Conservation (phyloP, 1,284 basidiomycete genomes). For the Ganoderma sp. region DNA sequence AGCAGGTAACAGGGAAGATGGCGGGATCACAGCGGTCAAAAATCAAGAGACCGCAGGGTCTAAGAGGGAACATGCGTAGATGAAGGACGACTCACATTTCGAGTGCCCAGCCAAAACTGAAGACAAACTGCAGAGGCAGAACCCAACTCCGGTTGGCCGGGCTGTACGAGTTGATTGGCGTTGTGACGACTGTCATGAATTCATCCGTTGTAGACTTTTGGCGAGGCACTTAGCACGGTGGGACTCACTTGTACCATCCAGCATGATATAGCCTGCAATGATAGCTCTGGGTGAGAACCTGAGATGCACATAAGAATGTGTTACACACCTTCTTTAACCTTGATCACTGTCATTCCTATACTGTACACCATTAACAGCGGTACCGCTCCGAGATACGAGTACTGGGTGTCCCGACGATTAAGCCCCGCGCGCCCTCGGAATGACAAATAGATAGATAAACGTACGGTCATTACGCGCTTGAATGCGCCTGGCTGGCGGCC, state of each 20-base stretch:
- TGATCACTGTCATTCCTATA: conserved; percentile 62
- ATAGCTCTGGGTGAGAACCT: not conserved
- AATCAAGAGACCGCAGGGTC: not conserved
- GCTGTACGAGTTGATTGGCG: conserved; percentile 53
- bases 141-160: conserved; percentile 54
- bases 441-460: conserved; percentile 34
- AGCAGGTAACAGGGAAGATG: not conserved
- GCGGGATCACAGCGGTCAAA: not conserved
- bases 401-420: conserved; percentile 47
- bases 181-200: conserved; percentile 53
- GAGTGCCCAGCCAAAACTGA: conserved; percentile 72
- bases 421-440: not conserved
- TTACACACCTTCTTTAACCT: conserved; percentile 69
- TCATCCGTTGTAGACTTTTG: not conserved
- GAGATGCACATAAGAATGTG: not conserved
- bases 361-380: conserved; percentile 67
- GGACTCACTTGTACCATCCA: conserved; percentile 36
- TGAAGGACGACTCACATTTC: conserved; percentile 59
- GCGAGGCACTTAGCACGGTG: not conserved
- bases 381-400: conserved; percentile 72
- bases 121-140: conserved; percentile 67
- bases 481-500: conserved; percentile 78
- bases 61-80: not conserved
- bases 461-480: conserved; percentile 80
- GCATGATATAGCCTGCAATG: conserved; percentile 48